These are phyloP conservation scores for Sporothrix inflata DNA, from an alignment of 2,329 filamentous ascomycete species.

Conservation along the genomic window DNA sequence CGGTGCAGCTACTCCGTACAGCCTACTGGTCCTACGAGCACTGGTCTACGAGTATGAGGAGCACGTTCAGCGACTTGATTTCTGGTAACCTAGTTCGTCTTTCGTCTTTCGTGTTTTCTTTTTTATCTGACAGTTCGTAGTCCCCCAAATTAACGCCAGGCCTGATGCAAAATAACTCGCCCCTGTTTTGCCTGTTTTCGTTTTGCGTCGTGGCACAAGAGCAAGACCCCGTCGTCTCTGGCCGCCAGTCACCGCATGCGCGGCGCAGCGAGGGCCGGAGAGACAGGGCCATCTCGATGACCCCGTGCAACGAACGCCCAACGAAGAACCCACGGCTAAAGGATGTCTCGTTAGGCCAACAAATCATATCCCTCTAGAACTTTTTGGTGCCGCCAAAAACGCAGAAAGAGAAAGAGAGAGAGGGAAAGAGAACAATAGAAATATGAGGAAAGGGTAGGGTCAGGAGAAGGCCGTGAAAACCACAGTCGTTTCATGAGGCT, in stretches of 20 bases:
- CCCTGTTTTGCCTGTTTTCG: conserved; percentile 16
- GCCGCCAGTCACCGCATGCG: neutral
- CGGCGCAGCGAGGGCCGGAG: neutral
- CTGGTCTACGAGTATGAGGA: neutral
- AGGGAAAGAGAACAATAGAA: neutral
- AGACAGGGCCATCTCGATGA: neutral
- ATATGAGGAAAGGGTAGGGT: too few species aligned
- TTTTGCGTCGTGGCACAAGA: neutral
- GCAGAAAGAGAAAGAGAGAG: conserved; percentile 18
- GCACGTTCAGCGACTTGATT: too few species aligned
- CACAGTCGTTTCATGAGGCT: neutral
- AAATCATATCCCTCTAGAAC: conserved; percentile 21
- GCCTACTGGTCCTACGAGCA: neutral
- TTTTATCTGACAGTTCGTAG: conserved; percentile 12
- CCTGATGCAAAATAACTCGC: conserved; percentile 24
- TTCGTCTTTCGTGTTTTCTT: conserved; percentile 20
- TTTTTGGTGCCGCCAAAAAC: conserved; percentile 25
- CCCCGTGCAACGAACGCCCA: neutral
- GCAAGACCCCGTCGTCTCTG: neutral
- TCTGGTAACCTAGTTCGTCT: neutral
- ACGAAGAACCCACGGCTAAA: conserved; percentile 15
- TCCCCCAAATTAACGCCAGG: conserved; percentile 28
- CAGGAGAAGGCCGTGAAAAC: neutral
- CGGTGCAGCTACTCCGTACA: neutral
- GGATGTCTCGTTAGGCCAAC: conserved; percentile 17